Percentiles rank a stretch among this genome's conserved stretches.
Conservation (phyloP, 75 land plant genomes). For the Sequoia sempervirens region DNA sequence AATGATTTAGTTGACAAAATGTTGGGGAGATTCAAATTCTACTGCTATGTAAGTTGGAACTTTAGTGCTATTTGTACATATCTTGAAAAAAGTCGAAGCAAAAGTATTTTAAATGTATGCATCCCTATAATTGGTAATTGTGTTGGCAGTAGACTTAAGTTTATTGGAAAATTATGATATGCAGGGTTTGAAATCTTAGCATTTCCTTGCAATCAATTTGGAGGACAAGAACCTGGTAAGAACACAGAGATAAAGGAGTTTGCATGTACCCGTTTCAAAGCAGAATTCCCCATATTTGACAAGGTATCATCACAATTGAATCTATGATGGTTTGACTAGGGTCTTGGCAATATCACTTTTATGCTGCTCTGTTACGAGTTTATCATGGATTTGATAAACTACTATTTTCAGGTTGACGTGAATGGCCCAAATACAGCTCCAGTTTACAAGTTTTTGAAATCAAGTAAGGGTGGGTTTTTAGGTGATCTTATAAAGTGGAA, state of each 20-base stretch:
- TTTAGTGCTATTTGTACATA: not conserved
- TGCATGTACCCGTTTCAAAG: slow-evolving; percentile 78
- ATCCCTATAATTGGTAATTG: not conserved
- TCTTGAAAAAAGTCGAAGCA: no score
- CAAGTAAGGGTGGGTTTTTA: slow-evolving; percentile 64
- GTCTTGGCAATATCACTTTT: not conserved
- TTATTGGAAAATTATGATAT: not conserved
- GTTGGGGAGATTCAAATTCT: no score
- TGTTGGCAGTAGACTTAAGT: no score
- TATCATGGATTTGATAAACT: not conserved
- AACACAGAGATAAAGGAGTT: slow-evolving; percentile 72
- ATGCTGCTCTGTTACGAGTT: not conserved
- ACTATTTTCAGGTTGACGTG: slow-evolving; percentile 64
- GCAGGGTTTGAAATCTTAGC: slow-evolving; percentile 86
- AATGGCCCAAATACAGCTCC: slow-evolving; percentile 85
- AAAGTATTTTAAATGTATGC: no score
- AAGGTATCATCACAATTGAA: slow-evolving; percentile 34
- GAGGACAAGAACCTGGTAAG: slow-evolving; percentile 77
- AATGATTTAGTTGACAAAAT: not conserved
- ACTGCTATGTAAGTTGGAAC: not conserved
- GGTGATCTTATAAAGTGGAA: slow-evolving; percentile 79
- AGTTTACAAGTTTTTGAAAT: slow-evolving; percentile 74
- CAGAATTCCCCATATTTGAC: slow-evolving; percentile 84
- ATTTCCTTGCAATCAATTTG: slow-evolving; percentile 91
- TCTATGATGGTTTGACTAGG: not conserved